These are phyloP conservation scores for Ligustrum vulgare DNA, from an alignment of 257 asterid species.

Conservation along the genomic window DNA sequence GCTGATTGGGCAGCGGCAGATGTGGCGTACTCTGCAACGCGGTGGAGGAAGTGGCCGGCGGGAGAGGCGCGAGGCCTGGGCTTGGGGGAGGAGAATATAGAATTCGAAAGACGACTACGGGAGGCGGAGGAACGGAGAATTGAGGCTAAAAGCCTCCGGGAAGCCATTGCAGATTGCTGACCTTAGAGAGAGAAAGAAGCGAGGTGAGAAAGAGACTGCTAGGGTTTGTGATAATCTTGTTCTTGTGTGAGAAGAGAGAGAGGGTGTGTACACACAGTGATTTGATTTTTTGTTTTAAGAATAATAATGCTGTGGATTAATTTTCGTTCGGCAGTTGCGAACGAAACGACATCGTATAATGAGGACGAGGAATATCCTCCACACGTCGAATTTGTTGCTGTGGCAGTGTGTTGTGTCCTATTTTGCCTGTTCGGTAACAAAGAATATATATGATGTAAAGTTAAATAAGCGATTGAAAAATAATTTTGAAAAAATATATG, in stretches of 20 bases:
- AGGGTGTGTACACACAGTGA: not conserved
- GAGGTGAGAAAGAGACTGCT: constrained; percentile 19
- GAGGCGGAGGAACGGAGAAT: constrained; percentile 44
- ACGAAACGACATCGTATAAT: not conserved
- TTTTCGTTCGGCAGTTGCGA: not conserved
- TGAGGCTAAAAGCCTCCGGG: constrained; percentile 54
- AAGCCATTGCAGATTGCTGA: constrained; percentile 41
- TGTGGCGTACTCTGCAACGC: constrained; percentile 61
- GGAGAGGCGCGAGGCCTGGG: constrained; percentile 37
- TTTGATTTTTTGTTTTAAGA: not conserved
- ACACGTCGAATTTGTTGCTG: not conserved
- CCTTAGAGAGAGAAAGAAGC: constrained; percentile 26
- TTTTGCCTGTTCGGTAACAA: no score
- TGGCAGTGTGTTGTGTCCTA: no score
- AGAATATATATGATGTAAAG: no score
- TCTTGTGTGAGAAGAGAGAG: not conserved
- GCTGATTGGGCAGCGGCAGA: constrained; percentile 49
- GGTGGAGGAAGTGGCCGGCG: constrained; percentile 64
- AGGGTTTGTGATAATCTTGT: constrained; percentile 12
- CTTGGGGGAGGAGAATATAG: constrained; percentile 21
- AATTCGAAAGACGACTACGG: constrained; percentile 23
- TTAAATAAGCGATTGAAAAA: no score
- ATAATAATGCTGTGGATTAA: not conserved
- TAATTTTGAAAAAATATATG: no score
- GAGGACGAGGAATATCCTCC: not conserved